Conservation (phyloP, 1,284 basidiomycete genomes). For the Paramarasmius palmivorus region DNA sequence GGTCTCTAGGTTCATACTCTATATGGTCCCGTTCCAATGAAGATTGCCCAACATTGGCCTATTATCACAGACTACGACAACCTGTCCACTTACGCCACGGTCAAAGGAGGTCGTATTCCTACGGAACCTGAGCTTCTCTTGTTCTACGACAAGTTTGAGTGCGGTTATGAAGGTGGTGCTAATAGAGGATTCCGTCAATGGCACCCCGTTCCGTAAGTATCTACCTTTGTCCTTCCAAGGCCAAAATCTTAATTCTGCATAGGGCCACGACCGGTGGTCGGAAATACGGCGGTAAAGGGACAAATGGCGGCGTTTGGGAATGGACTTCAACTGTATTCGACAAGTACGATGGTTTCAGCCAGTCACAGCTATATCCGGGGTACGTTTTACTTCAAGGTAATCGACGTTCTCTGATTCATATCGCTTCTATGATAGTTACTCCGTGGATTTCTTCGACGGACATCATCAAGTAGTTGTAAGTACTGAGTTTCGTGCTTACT, state of each 20-base stretch:
- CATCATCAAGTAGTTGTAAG: constrained; percentile 83
- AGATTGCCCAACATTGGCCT: constrained; percentile 84
- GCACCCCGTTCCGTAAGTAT: constrained; percentile 86
- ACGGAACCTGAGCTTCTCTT: constrained; percentile 86
- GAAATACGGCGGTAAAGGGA: constrained; percentile 53
- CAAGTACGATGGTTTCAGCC: constrained; percentile 72
- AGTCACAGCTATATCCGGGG: constrained; percentile 84
- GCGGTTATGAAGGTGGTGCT: constrained; percentile 70
- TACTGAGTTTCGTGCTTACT: constrained; percentile 18
- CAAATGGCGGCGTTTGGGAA: constrained; percentile 98
- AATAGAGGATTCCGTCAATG: constrained; percentile 92
- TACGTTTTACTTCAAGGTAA: constrained; percentile 26
- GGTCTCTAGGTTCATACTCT: constrained; percentile 71
- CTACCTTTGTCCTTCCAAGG: constrained; percentile 17
- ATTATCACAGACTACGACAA: constrained; percentile 81
- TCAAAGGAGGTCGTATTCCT: constrained; percentile 89
- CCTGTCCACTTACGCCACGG: constrained; percentile 77
- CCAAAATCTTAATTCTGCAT: constrained; percentile 1
- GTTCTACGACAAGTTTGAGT: constrained; percentile 73
- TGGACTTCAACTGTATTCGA: constrained; percentile 89
- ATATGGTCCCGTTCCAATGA: constrained; percentile 83
- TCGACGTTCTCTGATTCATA: neutral
- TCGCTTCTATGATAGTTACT: too few relatives aligned
- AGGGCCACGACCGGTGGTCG: constrained; percentile 65
- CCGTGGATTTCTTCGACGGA: constrained; percentile 88